Base-by-base conservation (phyloP, 1,284 basidiomycete genomes). In the Fomitopsis pinicola region DNA sequence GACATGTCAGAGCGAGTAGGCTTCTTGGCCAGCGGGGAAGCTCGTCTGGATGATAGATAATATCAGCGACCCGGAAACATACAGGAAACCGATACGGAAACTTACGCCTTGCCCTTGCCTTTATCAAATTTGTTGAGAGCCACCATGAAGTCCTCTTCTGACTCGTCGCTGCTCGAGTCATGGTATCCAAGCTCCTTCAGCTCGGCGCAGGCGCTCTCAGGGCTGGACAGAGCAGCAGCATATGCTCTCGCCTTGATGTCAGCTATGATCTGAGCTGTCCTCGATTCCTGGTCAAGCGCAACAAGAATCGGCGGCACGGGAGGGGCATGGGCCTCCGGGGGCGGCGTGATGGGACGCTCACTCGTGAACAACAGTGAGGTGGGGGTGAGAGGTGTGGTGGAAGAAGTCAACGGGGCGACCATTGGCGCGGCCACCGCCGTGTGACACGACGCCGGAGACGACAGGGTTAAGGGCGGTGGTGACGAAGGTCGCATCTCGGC, bases 231-330 rank as follows among this genome's bases (percentile, higher is more conserved):
- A 15, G 70, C 67, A 19, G 68, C 75, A 30, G 75, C 76, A 15
- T 58, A 61, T 3, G 68, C 72, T 61, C 77, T 79, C 6, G 82
- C 85, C 71, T 80, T 86, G 61, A 91, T 87, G 38, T 82, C 75
- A 5, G 80, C 85, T 55, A 91, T 85, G 44, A 89, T 77, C 64
- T 78, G 74, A 17, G 80, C 79, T 1, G 88, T 78, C 71, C 84
- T 88, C 26, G 75, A 70, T 19, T 76, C 76, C 2, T 75, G 66
- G 65, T 82, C 77, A 17, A 86, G 71, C 7, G 78, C 72, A 30
- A 77, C 67, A 4, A 84, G 80, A 0, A 78, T 80, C 42, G 72
- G 66, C 0, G 75, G 76, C 9, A 71, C 66, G 12, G 71, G 64
- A 3, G 50, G 36, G 12, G 63, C 63, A 15, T 68, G 69, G 53